A percentile compares a stretch with the other conserved stretches of the same genome.
Evolutionary conservation across 2,329 filamentous ascomycete species (phyloP).

Genomic region (Helotiales sp.): DNA sequence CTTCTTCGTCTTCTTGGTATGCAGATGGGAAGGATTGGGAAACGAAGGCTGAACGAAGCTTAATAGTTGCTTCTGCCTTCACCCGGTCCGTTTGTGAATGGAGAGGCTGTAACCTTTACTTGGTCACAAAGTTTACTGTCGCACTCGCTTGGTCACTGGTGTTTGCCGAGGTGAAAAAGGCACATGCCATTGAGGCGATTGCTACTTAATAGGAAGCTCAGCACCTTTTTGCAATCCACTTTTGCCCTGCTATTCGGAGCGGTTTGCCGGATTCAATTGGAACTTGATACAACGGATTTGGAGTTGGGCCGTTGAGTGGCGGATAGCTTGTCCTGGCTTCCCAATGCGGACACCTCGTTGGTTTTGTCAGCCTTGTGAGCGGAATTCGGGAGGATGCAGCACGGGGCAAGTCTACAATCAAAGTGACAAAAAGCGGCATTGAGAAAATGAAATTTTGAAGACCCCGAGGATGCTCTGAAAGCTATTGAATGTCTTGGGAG

Average conservation of each 20-base stretch:
- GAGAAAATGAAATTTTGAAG: not conserved
- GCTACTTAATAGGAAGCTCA: not conserved
- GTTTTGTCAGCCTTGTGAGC: slow-evolving; percentile 8
- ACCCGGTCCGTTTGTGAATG: slow-evolving; percentile 5
- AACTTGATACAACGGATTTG: not conserved
- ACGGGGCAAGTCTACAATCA: slow-evolving; percentile 1
- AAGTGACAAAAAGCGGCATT: not conserved
- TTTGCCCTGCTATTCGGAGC: slow-evolving; percentile 8
- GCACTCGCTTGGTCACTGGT: slow-evolving; percentile 17
- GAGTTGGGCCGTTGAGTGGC: slow-evolving; percentile 2
- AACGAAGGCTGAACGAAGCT: not conserved
- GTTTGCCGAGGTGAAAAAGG: slow-evolving; percentile 20
- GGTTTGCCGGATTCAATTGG: slow-evolving; percentile 10
- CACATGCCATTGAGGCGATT: slow-evolving; percentile 16
- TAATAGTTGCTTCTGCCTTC: slow-evolving; percentile 4
- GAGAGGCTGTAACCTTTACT: not conserved
- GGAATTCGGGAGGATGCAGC: not conserved
- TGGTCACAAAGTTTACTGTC: slow-evolving; percentile 3
- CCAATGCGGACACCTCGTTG: not conserved
- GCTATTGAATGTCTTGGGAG: not conserved
- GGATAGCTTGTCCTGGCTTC: not conserved
- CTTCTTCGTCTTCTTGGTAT: not conserved
- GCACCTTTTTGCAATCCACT: not conserved
- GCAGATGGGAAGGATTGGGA: not conserved
- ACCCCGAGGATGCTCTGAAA: too few species aligned